These are phyloP conservation scores for Ogataea hybrid DNA, from an alignment of 1,139 yeast species.

Conservation along the genomic window DNA sequence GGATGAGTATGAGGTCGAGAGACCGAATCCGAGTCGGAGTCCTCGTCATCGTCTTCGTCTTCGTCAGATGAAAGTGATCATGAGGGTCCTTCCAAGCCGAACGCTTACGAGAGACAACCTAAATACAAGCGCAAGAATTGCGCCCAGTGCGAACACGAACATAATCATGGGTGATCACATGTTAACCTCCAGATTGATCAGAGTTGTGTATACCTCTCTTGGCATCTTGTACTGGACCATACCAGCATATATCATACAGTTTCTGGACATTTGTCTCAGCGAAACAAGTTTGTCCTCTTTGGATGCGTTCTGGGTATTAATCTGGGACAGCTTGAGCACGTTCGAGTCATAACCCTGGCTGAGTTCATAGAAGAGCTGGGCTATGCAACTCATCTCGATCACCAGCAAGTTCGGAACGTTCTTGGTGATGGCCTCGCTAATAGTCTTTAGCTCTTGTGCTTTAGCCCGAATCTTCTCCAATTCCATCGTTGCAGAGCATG, in stretches of 20 bases:
- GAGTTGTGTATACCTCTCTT: constrained; percentile 75
- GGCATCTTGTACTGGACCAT: constrained; percentile 96
- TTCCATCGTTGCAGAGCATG: constrained; percentile 47
- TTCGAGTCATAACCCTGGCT: constrained; percentile 19
- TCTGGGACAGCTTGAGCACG: constrained; percentile 8
- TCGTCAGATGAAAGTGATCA: constrained; percentile 36
- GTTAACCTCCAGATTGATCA: constrained; percentile 69
- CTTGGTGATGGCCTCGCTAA: constrained; percentile 72
- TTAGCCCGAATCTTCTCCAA: constrained; percentile 53
- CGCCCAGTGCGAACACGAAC: constrained; percentile 11
- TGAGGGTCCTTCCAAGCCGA: constrained; percentile 43
- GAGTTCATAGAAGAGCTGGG: constrained; percentile 54
- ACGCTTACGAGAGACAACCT: constrained; percentile 78
- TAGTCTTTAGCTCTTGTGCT: constrained; percentile 50
- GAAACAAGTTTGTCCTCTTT: constrained; percentile 55
- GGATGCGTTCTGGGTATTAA: constrained; percentile 12
- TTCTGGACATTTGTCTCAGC: constrained; percentile 67
- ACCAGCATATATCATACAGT: constrained; percentile 93
- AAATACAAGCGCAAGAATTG: constrained; percentile 42
- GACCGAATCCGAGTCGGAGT: constrained; percentile 31
- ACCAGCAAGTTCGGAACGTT: constrained; percentile 79
- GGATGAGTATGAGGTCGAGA: constrained; percentile 45
- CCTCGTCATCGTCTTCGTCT: constrained; percentile 39
- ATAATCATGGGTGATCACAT: constrained; percentile 25
- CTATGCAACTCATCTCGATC: constrained; percentile 77